phyloP scores from a whole-genome alignment of 2,329 filamentous ascomycete species.

The Pseudogymnoascus sp. region DNA sequence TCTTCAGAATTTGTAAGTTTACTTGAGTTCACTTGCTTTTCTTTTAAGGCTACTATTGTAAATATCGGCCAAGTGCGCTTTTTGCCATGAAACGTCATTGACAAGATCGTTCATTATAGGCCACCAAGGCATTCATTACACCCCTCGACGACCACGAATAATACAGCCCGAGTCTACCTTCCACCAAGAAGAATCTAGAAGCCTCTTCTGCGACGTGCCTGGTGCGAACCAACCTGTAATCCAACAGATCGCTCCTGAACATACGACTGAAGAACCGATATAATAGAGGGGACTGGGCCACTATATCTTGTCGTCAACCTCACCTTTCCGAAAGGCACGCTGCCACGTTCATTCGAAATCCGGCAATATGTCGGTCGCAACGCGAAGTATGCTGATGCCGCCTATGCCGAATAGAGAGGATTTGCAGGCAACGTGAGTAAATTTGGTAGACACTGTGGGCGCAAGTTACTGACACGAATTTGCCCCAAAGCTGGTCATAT shows the following conservation, averaged over 20 bases:
- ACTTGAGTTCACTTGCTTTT: neutral
- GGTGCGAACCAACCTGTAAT: neutral
- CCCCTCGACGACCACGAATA: neutral
- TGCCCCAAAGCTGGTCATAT: slow-evolving; percentile 68
- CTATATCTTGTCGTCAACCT: neutral
- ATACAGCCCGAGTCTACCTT: neutral
- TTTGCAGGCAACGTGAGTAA: slow-evolving; percentile 52
- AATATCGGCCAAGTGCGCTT: neutral
- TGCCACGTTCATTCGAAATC: slow-evolving; percentile 3
- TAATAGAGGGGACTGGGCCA: slow-evolving; percentile 3
- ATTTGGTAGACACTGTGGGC: slow-evolving; percentile 17
- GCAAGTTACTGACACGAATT: neutral
- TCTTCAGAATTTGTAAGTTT: neutral
- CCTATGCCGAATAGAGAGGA: slow-evolving; percentile 55
- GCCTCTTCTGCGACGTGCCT: neutral
- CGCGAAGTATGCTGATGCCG: slow-evolving; percentile 37
- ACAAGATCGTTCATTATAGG: slow-evolving; percentile 3
- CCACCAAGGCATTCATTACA: neutral
- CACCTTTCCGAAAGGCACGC: slow-evolving; percentile 2
- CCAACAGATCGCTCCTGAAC: neutral
- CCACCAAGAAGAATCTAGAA: neutral
- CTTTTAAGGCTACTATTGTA: neutral
- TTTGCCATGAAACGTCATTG: slow-evolving; percentile 2
- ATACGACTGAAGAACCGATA: neutral
- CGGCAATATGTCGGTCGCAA: slow-evolving; percentile 13